Base-by-base conservation (phyloP, 805 yeast genomes). In the Yamadazyma sp. region DNA sequence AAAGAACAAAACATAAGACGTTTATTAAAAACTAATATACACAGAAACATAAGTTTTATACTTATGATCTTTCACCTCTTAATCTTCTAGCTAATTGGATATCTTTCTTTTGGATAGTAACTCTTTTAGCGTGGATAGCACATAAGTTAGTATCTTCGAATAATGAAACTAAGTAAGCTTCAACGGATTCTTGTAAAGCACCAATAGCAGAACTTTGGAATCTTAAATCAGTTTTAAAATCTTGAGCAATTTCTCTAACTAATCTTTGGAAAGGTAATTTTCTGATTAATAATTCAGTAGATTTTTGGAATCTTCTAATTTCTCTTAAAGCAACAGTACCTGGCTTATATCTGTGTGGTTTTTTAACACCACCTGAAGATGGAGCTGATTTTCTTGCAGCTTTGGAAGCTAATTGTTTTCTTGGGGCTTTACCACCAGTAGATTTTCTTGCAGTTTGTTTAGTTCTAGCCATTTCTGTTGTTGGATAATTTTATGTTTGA, bases 111-210 rank as follows among this genome's bases (percentile, higher is more conserved):
- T 87, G 96, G 60, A 91, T 87, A 49, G 98, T 91, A 54, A 91
- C 98, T 74, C 98, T 84, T 82, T 93, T 91, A 58, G 98, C 98
- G 71, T 91, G 98, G 53, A 88, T 86, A 49, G 98, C 97, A 74
- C 97, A 93, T 75, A 91, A 78, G 76, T 89, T 91, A 50, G 98
- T 93, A 69, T 93, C 98, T 76, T 91, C 98, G 54, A 91, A 93
- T 58, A 91, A 71, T 43, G 96, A 86, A 36, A 91, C 96, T 56
- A 93, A 76, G 78, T 88, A 93, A 58, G 97, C 97, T 76, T 91
- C 98, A 45, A 91, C 96, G 46, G 98, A 89, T 73, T 93, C 98
- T 70, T 91, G 98, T 56, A 91, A 75, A 52, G 98, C 98, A 71
- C 95, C 89, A 50, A 91, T 84, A 49, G 98, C 98, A 49, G 95